phyloP scores from a whole-genome alignment of 352 stramenopile species.

The Pythium aristosporum region DNA sequence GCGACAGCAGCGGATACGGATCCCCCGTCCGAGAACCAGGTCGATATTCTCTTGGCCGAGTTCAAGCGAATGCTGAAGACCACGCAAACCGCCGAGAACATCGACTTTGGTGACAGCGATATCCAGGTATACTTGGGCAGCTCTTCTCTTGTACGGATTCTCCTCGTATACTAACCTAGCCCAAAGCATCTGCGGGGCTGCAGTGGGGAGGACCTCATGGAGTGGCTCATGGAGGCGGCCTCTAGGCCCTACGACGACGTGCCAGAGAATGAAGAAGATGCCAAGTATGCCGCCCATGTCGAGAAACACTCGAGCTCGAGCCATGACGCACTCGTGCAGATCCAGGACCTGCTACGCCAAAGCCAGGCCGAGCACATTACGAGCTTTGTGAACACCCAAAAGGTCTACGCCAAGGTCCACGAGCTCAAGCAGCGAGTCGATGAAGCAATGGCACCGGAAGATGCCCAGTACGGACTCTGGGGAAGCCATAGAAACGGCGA shows the following conservation, averaged over 20 bases:
- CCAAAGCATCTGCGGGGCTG: conserved; percentile 39
- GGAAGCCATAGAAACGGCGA: conserved; percentile 1
- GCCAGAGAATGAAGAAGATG: conserved; percentile 32
- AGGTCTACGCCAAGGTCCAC: conserved; percentile 27
- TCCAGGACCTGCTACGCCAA: conserved; percentile 36
- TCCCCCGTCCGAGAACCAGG: conserved; percentile 15
- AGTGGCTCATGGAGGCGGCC: conserved; percentile 30
- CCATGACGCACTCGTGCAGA: conserved; percentile 40
- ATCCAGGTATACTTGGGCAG: conserved; percentile 25
- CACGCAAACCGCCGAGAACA: conserved; percentile 23
- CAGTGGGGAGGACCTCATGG: conserved; percentile 20
- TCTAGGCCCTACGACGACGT: conserved; percentile 8
- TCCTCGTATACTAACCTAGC: background rate
- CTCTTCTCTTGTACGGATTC: background rate
- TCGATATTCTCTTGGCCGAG: conserved; percentile 38
- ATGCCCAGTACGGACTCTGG: conserved; percentile 23
- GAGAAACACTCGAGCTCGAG: conserved; percentile 33
- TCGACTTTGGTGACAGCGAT: conserved; percentile 46
- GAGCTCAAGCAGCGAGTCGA: conserved; percentile 21
- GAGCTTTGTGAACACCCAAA: conserved; percentile 37
- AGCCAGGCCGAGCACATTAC: conserved; percentile 44
- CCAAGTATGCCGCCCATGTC: conserved; percentile 38
- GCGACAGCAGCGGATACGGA: background rate
- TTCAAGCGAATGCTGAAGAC: conserved; percentile 38
- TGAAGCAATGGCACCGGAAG: conserved; percentile 10